These are phyloP conservation scores for Pythium aristosporum DNA, from an alignment of 352 stramenopile genomes.

Conservation along the genomic window DNA sequence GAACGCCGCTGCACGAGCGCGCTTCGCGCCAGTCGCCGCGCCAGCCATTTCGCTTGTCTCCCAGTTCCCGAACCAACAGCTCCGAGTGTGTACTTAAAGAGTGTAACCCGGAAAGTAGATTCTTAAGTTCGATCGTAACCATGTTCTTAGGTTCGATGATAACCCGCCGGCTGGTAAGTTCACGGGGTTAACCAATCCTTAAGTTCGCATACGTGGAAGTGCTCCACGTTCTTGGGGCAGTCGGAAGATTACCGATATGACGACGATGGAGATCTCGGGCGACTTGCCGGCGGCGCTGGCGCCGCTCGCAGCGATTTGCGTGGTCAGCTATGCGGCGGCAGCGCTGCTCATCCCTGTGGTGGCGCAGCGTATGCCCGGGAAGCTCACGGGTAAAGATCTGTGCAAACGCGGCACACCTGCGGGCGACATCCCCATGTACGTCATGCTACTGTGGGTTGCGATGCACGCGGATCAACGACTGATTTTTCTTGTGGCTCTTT, in stretches of 20 bases:
- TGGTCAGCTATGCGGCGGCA: constrained; percentile 61
- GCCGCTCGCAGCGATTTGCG: constrained; percentile 49
- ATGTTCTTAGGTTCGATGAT: not conserved
- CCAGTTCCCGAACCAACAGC: not conserved
- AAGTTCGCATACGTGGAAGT: constrained; percentile 29
- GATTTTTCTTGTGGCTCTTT: not conserved
- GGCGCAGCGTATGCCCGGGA: constrained; percentile 63
- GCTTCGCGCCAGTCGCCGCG: constrained; percentile 29
- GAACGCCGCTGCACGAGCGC: constrained; percentile 48
- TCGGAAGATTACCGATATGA: not conserved
- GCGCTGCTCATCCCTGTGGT: constrained; percentile 62
- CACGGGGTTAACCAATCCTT: not conserved
- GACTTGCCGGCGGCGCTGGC: constrained; percentile 46
- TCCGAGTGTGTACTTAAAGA: not conserved
- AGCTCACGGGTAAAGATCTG: constrained; percentile 91
- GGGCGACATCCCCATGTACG: constrained; percentile 87
- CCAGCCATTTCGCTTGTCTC: constrained; percentile 13
- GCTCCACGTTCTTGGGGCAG: constrained; percentile 2
- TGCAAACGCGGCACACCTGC: constrained; percentile 90
- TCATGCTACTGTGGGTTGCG: not conserved
- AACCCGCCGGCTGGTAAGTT: not conserved
- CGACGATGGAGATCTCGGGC: constrained; percentile 23
- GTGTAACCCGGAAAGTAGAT: not conserved
- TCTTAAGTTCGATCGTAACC: constrained; percentile 1
- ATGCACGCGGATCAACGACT: not conserved